Evolutionary conservation across 345 rosid genomes (phyloP), one percentile per base, ranked within the genome.

Genomic region (Pugionium cornutum): DNA sequence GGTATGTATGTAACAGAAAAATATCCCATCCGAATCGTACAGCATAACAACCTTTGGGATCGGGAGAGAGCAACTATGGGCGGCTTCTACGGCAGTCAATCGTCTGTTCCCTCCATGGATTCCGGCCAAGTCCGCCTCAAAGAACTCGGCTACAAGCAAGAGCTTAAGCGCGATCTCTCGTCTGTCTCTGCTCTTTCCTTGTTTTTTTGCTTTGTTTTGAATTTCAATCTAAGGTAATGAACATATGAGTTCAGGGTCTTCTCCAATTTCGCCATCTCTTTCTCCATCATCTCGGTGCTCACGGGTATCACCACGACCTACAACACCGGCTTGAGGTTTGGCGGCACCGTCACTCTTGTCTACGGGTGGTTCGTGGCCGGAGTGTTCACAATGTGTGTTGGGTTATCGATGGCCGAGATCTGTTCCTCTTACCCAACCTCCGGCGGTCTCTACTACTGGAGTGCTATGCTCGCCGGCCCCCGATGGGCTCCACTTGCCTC

Each of bases 401-500:
- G 96, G 4, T 65, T 78, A 30, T 81, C 99, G 4, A 89, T 94
- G 97, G 99, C 95, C 54, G 97, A 94, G 80, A 89, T 94, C 67
- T 94, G 99, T 69, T 94, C 97, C 30, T 82, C 99, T 41, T 89
- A 83, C 70, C 99, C 99, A 7, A 94, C 99, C 53, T 94, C 97
- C 10, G 96, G 99, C 26, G 99, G 99, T 42, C 92, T 94, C 44
- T 94, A 94, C 72, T 94, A 88, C 65, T 94, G 99, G 99, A 94
- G 99, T 78, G 99, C 99, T 52, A 88, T 77, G 87, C 97, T 92
- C 70, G 97, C 96, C 10, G 98, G 98, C 41, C 83, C 77, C 4
- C 44, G 76, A 4, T 89, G 99, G 99, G 90, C 99, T 7, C 95
- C 99, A 11, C 81, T 94, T 47, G 97, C 97, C 39, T 88, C 97